Percentiles rank a stretch among this genome's conserved stretches.
Conservation (phyloP, 140 eudicot species). For the Senecio squalidus region DNA sequence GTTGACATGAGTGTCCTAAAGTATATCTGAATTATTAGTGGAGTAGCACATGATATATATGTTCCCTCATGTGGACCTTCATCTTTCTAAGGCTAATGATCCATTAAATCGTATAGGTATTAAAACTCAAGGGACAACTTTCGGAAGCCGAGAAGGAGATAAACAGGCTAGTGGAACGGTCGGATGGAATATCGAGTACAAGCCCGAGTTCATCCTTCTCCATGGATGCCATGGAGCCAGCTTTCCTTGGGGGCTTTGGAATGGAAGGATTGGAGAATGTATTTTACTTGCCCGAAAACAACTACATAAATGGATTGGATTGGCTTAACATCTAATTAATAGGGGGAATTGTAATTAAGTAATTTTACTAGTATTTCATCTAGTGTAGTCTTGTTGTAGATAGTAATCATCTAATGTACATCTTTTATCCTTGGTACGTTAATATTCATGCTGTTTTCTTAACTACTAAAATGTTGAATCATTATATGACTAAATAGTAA, state of each 20-base stretch:
- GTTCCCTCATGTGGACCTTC: constrained; percentile 33
- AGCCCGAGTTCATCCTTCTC: constrained; percentile 80
- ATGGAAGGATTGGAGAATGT: constrained; percentile 64
- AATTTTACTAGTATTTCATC: no score
- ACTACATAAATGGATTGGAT: constrained; percentile 48
- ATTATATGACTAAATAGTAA: neutral
- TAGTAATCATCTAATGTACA: constrained; percentile 28
- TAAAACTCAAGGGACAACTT: constrained; percentile 60
- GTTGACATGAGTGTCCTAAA: constrained; percentile 12
- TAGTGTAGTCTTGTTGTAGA: constrained; percentile 31
- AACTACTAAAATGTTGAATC: constrained; percentile 10
- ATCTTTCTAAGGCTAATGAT: constrained; percentile 6
- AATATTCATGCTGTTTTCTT: constrained; percentile 21
- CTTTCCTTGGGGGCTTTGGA: constrained; percentile 65
- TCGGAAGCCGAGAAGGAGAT: constrained; percentile 62
- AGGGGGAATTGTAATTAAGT: constrained; percentile 29
- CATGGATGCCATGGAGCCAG: constrained; percentile 67
- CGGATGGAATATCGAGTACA: constrained; percentile 59
- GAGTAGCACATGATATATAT: constrained; percentile 40
- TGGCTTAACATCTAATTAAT: constrained; percentile 51
- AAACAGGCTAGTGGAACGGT: constrained; percentile 43
- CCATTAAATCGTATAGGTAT: constrained; percentile 29
- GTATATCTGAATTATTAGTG: constrained; percentile 31
- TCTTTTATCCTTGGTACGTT: constrained; percentile 20
- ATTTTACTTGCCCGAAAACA: constrained; percentile 39